A percentile compares a stretch with the other conserved stretches of the same genome.
These are phyloP conservation scores for Peronospora destructor DNA, from an alignment of 352 stramenopile species.

Conservation along the genomic window DNA sequence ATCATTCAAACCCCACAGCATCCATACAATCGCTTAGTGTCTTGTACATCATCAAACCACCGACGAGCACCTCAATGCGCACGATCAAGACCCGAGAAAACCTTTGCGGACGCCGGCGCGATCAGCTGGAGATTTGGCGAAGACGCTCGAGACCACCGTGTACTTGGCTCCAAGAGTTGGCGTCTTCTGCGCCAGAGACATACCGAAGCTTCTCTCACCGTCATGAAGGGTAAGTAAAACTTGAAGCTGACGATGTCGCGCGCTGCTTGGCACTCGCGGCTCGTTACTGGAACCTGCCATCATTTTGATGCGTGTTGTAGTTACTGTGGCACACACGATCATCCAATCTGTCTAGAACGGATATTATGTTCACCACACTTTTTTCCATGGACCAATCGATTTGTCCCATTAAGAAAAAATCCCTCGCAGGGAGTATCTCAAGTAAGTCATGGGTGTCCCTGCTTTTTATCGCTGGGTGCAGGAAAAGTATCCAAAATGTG, in stretches of 20 bases:
- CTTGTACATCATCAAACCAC: background rate
- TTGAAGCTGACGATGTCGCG: slow-evolving; percentile 8
- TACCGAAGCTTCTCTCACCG: slow-evolving; percentile 57
- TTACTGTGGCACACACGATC: too few species aligned
- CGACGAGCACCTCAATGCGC: slow-evolving; percentile 2
- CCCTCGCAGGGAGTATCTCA: background rate
- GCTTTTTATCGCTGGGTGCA: slow-evolving; percentile 99
- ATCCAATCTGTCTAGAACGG: background rate
- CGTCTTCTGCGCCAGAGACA: slow-evolving; percentile 46
- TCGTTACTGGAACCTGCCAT: background rate
- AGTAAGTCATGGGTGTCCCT: slow-evolving; percentile 92
- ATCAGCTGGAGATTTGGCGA: slow-evolving; percentile 43
- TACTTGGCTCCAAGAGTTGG: slow-evolving; percentile 19
- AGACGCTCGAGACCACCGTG: slow-evolving; percentile 51
- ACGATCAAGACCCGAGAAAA: slow-evolving; percentile 13
- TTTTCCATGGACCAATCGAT: slow-evolving; percentile 24
- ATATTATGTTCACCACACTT: slow-evolving; percentile 2
- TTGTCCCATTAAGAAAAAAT: slow-evolving; percentile 16
- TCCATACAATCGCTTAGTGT: background rate
- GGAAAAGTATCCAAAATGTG: slow-evolving; percentile 98
- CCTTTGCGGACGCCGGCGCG: slow-evolving; percentile 48
- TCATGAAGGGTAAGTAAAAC: slow-evolving; percentile 40
- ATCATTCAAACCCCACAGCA: slow-evolving; percentile 1
- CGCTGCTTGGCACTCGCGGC: slow-evolving; percentile 1
- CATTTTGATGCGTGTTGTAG: background rate